Evolutionary conservation across 1,139 yeast genomes (phyloP).

Genomic region (Scheffersomyces insectosa): DNA sequence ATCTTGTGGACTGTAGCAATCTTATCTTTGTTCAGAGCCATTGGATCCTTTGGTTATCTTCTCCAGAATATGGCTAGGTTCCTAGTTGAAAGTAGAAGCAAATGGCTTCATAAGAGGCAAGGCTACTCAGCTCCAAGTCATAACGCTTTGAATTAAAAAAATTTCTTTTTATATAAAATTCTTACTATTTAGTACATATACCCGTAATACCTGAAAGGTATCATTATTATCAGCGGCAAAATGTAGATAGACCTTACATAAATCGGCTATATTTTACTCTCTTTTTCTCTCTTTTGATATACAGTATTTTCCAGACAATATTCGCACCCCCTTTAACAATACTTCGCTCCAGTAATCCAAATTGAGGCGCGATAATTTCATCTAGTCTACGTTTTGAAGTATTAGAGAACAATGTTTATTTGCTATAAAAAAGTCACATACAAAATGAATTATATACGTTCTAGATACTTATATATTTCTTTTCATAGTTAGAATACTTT

Average conservation of each 20-base stretch:
- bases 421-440: too few species aligned
- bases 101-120: conserved; percentile 41
- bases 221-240: background rate
- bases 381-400: too few species aligned
- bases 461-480: too few species aligned
- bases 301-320: too few species aligned
- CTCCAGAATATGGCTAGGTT: conserved; percentile 40
- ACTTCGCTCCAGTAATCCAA: too few species aligned
- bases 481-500: too few species aligned
- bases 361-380: too few species aligned
- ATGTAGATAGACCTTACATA: background rate
- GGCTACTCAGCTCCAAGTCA: conserved; percentile 40
- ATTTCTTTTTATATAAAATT: background rate
- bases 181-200: background rate
- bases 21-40: conserved; percentile 74
- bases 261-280: too few species aligned
- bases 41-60: conserved; percentile 73
- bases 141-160: conserved; percentile 31
- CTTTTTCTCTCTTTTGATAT: too few species aligned
- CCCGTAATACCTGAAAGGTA: background rate
- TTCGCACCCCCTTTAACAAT: too few species aligned
- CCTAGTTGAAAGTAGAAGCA: conserved; percentile 42
- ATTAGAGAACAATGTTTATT: too few species aligned
- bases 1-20: conserved; percentile 91
- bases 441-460: too few species aligned